These are phyloP conservation scores for Pseudisothecium myosuroides DNA, from an alignment of 225 moss, liverwort and hornwort genomes.

Conservation along the genomic window DNA sequence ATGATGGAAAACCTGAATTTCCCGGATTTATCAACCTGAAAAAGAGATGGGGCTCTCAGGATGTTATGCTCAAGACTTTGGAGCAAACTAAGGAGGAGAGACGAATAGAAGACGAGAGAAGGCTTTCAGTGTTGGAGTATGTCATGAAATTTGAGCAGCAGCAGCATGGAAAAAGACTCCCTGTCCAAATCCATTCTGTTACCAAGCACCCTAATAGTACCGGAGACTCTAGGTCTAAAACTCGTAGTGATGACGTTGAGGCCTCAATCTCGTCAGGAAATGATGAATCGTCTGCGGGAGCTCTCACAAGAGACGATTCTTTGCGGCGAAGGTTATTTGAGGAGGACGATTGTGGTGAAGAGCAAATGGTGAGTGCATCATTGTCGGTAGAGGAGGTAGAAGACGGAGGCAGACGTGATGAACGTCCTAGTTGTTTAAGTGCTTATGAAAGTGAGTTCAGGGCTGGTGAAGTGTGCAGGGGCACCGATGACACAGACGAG, in stretches of 20 bases:
- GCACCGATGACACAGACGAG: slow-evolving; percentile 2
- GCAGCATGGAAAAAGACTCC: slow-evolving; percentile 40
- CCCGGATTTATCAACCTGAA: slow-evolving; percentile 19
- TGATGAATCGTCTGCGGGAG: not conserved
- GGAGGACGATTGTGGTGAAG: slow-evolving; percentile 16
- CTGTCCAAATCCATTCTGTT: slow-evolving; percentile 21
- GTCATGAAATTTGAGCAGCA: slow-evolving; percentile 82
- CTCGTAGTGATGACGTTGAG: not conserved
- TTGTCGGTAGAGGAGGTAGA: not conserved
- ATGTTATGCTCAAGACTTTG: slow-evolving; percentile 14
- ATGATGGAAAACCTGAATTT: slow-evolving; percentile 19
- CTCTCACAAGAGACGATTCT: slow-evolving; percentile 16
- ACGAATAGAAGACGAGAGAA: slow-evolving; percentile 58
- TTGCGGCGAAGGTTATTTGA: slow-evolving; percentile 35
- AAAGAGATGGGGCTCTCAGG: slow-evolving; percentile 26
- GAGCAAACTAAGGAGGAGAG: slow-evolving; percentile 44
- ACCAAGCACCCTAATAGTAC: slow-evolving; percentile 13
- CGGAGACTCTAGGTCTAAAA: slow-evolving; percentile 4
- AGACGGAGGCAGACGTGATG: not conserved
- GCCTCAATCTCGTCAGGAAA: not conserved
- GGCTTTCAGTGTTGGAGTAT: slow-evolving; percentile 85
- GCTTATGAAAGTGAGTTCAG: not conserved
- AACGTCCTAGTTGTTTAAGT: not conserved
- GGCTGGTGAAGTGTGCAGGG: not conserved
- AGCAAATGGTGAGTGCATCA: not conserved